Conservation (phyloP, 345 rosid genomes). For the Sapria himalayana region DNA sequence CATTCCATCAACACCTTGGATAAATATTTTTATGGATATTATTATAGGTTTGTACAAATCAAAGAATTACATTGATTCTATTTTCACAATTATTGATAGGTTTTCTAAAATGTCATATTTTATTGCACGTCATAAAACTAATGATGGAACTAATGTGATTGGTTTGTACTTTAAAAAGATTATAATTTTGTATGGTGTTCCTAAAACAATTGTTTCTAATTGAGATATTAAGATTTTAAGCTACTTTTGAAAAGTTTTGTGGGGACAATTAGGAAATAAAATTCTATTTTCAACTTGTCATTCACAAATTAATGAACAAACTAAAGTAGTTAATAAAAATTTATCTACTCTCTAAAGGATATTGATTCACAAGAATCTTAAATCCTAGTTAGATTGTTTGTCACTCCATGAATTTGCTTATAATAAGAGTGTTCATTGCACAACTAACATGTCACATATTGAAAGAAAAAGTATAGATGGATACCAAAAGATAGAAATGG, state of each 20-base stretch:
- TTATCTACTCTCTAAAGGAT: no score
- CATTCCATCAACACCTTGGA: constrained; percentile 1
- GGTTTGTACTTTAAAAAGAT: background rate
- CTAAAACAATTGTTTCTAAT: background rate
- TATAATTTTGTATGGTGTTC: background rate
- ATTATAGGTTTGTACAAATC: constrained; percentile 1
- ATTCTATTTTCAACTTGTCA: no score
- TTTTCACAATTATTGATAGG: background rate
- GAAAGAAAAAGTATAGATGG: no score
- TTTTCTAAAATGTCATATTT: constrained; percentile 2
- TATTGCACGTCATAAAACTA: background rate
- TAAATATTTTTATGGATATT: constrained; percentile 4
- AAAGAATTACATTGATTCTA: background rate
- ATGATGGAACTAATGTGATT: background rate
- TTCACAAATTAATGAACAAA: no score
- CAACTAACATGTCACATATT: no score
- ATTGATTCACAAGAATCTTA: no score
- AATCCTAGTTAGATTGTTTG: no score
- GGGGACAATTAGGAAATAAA: background rate
- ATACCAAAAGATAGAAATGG: no score
- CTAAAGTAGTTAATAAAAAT: no score
- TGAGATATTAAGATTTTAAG: background rate
- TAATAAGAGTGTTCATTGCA: no score
- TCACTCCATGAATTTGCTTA: no score
- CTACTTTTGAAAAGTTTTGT: background rate